Evolutionary conservation across 2,329 filamentous ascomycete species (phyloP).

Genomic region (Hypoxylon sp.): DNA sequence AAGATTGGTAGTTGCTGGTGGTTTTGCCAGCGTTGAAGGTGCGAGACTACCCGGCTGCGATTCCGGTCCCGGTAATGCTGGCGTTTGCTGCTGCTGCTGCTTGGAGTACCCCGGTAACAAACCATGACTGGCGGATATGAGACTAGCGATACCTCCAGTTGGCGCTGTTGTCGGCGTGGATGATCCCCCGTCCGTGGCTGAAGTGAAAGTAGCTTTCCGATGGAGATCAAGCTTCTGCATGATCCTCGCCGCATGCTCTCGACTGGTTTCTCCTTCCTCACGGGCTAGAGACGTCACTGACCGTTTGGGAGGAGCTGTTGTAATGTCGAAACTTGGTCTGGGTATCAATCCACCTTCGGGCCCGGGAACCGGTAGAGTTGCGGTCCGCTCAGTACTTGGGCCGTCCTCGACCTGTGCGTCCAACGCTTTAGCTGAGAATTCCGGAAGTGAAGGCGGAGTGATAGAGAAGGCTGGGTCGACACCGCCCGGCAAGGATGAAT

Average conservation of each 20-base stretch:
- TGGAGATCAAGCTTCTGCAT: slow-evolving; percentile 95
- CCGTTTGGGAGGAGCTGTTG: slow-evolving; percentile 62
- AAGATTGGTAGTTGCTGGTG: slow-evolving; percentile 86
- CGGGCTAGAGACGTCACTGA: slow-evolving; percentile 70
- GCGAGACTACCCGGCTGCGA: slow-evolving; percentile 76
- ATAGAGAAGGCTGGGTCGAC: slow-evolving; percentile 90
- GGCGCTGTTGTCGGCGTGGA: slow-evolving; percentile 58
- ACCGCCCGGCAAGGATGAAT: slow-evolving; percentile 62
- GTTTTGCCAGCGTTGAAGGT: slow-evolving; percentile 84
- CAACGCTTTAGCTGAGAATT: slow-evolving; percentile 86
- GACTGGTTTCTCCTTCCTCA: slow-evolving; percentile 80
- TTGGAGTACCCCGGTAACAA: slow-evolving; percentile 74
- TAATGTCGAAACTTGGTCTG: slow-evolving; percentile 81
- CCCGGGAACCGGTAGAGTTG: slow-evolving; percentile 76
- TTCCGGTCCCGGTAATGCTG: slow-evolving; percentile 60
- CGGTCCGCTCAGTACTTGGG: slow-evolving; percentile 69
- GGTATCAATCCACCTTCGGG: slow-evolving; percentile 67
- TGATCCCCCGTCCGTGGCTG: slow-evolving; percentile 57
- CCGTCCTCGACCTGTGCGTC: slow-evolving; percentile 71
- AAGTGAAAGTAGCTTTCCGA: slow-evolving; percentile 78
- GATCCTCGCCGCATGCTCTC: slow-evolving; percentile 87
- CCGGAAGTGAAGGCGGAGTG: slow-evolving; percentile 86
- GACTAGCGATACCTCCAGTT: slow-evolving; percentile 81
- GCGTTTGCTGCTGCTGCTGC: slow-evolving; percentile 54
- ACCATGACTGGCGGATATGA: slow-evolving; percentile 88